These are phyloP conservation scores for Kitagawia praeruptora DNA, from an alignment of 129 eudicot genomes.

Conservation along the genomic window DNA sequence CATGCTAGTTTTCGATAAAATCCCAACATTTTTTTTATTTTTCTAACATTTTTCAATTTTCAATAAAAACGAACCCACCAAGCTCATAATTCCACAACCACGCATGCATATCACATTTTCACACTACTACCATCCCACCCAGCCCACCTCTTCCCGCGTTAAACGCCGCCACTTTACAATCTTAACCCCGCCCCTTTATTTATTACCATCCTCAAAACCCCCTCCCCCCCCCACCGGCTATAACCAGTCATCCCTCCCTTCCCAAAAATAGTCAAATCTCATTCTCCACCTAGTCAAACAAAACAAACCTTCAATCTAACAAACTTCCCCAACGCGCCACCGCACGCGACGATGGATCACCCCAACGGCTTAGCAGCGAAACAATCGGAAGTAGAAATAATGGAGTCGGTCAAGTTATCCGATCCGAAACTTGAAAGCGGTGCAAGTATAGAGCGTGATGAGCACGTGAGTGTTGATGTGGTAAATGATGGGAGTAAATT, in stretches of 20 bases:
- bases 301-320: not conserved
- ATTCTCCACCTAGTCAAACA: not conserved
- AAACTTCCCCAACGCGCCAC: not conserved
- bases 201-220: too few species aligned
- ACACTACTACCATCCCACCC: not conserved
- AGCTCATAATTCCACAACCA: not conserved
- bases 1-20: too few species aligned
- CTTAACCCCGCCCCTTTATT: not conserved
- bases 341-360: slow-evolving; percentile 10
- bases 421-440: slow-evolving; percentile 5
- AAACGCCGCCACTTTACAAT: not conserved
- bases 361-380: not conserved
- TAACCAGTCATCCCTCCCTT: not conserved
- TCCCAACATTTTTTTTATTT: too few species aligned
- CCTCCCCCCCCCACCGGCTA: not conserved
- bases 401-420: not conserved
- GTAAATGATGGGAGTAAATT: not conserved
- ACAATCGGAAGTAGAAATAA: not conserved
- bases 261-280: not conserved
- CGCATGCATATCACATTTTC: not conserved
- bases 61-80: too few species aligned
- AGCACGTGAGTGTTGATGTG: too few species aligned
- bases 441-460: not conserved
- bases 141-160: slow-evolving; percentile 10
- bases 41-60: too few species aligned